A percentile compares a stretch with the other conserved stretches of the same genome.
Conservation (phyloP, 179 eudicot species). For the Beta macrorhiza region DNA sequence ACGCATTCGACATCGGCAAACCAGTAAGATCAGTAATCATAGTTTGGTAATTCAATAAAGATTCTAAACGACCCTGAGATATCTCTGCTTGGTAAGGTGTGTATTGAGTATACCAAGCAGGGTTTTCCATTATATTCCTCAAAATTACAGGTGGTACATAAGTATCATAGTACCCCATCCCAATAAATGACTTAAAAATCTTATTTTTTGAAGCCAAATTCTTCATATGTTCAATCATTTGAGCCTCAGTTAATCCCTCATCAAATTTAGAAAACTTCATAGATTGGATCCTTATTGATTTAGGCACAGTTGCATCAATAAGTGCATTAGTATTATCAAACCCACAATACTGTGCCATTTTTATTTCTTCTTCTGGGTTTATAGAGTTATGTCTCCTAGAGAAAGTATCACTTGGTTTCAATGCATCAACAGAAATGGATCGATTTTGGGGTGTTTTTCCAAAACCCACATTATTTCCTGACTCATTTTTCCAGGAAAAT, state of each 20-base stretch:
- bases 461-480: constrained; percentile 23
- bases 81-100: constrained; percentile 98
- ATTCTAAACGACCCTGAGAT: constrained; percentile 86
- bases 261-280: constrained; percentile 75
- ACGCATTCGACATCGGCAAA: constrained; percentile 90
- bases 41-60: constrained; percentile 78
- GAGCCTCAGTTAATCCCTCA: constrained; percentile 76
- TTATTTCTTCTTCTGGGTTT: constrained; percentile 61
- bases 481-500: constrained; percentile 27
- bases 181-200: constrained; percentile 83
- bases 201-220: constrained; percentile 66
- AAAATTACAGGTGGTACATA: constrained; percentile 79
- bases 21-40: constrained; percentile 90
- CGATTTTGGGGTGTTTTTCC: constrained; percentile 37
- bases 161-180: constrained; percentile 96
- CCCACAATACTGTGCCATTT: constrained; percentile 76
- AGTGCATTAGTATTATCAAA: constrained; percentile 53
- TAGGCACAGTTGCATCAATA: constrained; percentile 85
- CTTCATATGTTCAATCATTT: constrained; percentile 85
- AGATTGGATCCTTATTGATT: constrained; percentile 53
- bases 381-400: constrained; percentile 90
- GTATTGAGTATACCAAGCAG: constrained; percentile 95
- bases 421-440: constrained; percentile 64
- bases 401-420: constrained; percentile 82
- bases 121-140: constrained; percentile 91